Evolutionary conservation across 2,329 filamentous ascomycete species (phyloP).

Genomic region (Cordyceps fumosorosea): DNA sequence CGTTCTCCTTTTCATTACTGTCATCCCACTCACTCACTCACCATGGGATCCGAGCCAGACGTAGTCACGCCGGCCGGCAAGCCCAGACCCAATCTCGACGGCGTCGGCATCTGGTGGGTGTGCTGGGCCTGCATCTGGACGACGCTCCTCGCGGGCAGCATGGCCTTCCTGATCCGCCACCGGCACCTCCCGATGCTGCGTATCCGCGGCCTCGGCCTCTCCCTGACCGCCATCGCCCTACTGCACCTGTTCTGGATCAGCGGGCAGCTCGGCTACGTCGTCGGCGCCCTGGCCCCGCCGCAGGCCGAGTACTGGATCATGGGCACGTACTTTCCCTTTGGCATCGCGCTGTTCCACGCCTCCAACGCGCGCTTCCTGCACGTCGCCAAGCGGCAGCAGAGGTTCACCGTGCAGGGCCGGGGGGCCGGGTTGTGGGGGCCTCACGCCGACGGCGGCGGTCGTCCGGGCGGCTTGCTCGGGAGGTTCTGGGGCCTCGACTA

Average conservation of each 20-base stretch:
- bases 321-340: slow-evolving; percentile 56
- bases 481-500: slow-evolving; percentile 32
- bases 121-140: slow-evolving; percentile 29
- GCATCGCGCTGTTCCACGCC: slow-evolving; percentile 59
- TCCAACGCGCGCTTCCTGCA: slow-evolving; percentile 54
- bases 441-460: slow-evolving; percentile 1
- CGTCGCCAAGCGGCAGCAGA: slow-evolving; percentile 45
- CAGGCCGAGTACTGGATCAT: slow-evolving; percentile 58
- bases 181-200: slow-evolving; percentile 31
- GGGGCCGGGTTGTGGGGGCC: no score
- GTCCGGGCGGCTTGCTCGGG: slow-evolving; percentile 18
- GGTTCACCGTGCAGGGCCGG: slow-evolving; percentile 17
- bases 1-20: no score
- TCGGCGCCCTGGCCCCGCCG: slow-evolving; percentile 36
- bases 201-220: slow-evolving; percentile 33
- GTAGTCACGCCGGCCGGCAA: slow-evolving; percentile 17
- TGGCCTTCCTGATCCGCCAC: slow-evolving; percentile 31
- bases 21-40: not conserved
- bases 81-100: slow-evolving; percentile 18
- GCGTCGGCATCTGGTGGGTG: slow-evolving; percentile 29
- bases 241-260: slow-evolving; percentile 37
- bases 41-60: slow-evolving; percentile 23
- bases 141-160: slow-evolving; percentile 28
- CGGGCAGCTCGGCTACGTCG: slow-evolving; percentile 31
- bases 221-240: slow-evolving; percentile 31